Base-by-base conservation (phyloP, 2,329 filamentous ascomycete species). In the Huntiella omanensis region DNA sequence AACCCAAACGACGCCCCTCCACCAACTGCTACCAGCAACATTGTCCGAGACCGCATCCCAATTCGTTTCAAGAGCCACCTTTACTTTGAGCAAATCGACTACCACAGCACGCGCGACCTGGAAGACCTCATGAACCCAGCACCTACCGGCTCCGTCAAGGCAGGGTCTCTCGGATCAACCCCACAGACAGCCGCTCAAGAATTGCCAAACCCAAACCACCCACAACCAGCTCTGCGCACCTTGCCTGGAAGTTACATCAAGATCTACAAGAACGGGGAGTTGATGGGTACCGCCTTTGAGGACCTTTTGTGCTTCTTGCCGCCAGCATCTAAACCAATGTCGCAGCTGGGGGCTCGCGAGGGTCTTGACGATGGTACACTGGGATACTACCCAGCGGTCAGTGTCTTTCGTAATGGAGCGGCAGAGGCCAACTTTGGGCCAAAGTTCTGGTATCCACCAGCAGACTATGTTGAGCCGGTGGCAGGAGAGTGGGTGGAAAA, bases 371-470 rank as follows among this genome's bases (percentile, higher is more conserved):
- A 98, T 57, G 91, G 88, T 33, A 83, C 91, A 70, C 73, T 95
- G 1, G 92, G 91, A 8, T 98, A 98, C 63, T 94, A 93, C 57
- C 91, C 91, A 1, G 84, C 87, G 16, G 77, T 98, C 15, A 91
- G 86, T 54, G 82, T 91, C 16, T 96, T 95, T 63, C 78, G 83
- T 39, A 88, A 87, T 45, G 91, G 88, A 17, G 82, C 87, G 1
- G 87, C 83, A 12, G 83, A 96, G 60, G 80, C 88, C 55, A 95
- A 95, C 61, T 95, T 98, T 58, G 88, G 91, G 1, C 86, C 85
- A 0, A 71, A 91, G 32, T 96, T 94, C 65, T 95, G 87, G 86
- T 82, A 69, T 57, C 84, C 86, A 12, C 87, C 87, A 0, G 70
- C 75, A 3, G 73, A 69, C 15, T 66, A 69, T 42, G 64, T 62